These are phyloP conservation scores for Mycena rosella DNA, from an alignment of 768 basidiomycete species.

Conservation along the genomic window DNA sequence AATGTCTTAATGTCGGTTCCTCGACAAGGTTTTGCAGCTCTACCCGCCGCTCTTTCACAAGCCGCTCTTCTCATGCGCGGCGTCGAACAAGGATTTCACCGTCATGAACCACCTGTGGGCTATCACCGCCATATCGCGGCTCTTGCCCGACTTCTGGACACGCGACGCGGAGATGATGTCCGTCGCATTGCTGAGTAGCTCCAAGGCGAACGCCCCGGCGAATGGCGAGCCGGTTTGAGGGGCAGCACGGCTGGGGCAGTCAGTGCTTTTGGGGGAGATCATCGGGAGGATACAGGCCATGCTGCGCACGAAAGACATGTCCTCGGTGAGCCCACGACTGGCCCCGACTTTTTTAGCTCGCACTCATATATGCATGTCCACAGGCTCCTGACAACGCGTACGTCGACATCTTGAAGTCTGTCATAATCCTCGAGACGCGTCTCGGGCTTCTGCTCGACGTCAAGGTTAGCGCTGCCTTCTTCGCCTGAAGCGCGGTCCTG, in stretches of 20 bases:
- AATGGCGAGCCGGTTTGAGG: constrained; percentile 52
- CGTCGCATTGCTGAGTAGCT: constrained; percentile 73
- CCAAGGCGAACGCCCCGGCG: constrained; percentile 39
- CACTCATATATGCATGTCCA: background rate
- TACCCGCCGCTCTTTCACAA: constrained; percentile 79
- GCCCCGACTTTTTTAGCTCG: background rate
- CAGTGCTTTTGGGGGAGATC: constrained; percentile 71
- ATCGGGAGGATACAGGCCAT: constrained; percentile 63
- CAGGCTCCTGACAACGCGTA: constrained; percentile 49
- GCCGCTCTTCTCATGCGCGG: constrained; percentile 77
- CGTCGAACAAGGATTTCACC: constrained; percentile 70
- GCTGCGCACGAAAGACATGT: constrained; percentile 56
- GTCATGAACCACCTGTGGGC: constrained; percentile 71
- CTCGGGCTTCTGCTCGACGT: constrained; percentile 68
- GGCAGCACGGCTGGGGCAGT: constrained; percentile 71
- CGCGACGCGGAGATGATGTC: constrained; percentile 82
- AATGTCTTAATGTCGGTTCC: constrained; percentile 44
- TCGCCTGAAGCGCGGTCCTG: background rate
- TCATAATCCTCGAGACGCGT: constrained; percentile 67
- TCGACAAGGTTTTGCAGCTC: constrained; percentile 61
- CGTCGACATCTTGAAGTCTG: constrained; percentile 58
- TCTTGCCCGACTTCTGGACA: constrained; percentile 74
- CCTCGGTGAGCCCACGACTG: constrained; percentile 46
- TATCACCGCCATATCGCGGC: constrained; percentile 63
- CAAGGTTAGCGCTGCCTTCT: constrained; percentile 55